Conservation (phyloP, 2,329 filamentous ascomycete genomes). For the Xylaria sp. region DNA sequence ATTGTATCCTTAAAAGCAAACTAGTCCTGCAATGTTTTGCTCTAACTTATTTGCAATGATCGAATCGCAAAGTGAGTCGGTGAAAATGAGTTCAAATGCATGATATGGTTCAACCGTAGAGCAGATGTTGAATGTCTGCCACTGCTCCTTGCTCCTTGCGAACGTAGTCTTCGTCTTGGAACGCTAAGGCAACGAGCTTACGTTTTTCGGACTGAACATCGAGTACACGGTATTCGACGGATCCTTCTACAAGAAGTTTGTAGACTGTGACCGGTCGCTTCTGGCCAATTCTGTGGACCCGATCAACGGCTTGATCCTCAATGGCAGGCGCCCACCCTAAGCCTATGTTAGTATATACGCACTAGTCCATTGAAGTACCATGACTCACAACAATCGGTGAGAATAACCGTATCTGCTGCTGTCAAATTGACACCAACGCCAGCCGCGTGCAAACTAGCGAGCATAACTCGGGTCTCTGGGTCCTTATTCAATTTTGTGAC, state of each 20-base stretch:
- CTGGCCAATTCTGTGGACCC: conserved; percentile 87
- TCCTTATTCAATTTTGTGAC: conserved; percentile 75
- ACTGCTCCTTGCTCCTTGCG: conserved; percentile 55
- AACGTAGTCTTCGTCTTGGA: conserved; percentile 74
- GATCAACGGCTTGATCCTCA: conserved; percentile 90
- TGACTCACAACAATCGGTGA: conserved; percentile 76
- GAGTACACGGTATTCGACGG: conserved; percentile 83
- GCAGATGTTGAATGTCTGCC: conserved; percentile 63
- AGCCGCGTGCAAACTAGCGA: conserved; percentile 84
- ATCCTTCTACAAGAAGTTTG: conserved; percentile 81
- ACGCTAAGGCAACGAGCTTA: conserved; percentile 79
- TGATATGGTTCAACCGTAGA: conserved; percentile 43
- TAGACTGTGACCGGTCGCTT: conserved; percentile 82
- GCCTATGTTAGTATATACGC: conserved; percentile 32
- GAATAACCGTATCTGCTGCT: conserved; percentile 84
- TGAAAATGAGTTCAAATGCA: neutral
- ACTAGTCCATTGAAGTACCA: neutral
- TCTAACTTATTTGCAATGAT: conserved; percentile 6
- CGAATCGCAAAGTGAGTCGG: neutral
- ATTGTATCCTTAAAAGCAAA: conserved; percentile 24
- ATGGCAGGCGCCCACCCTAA: conserved; percentile 89
- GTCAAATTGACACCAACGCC: conserved; percentile 89
- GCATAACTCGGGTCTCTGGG: conserved; percentile 75
- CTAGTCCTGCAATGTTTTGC: neutral
- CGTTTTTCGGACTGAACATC: conserved; percentile 83